Base-by-base conservation (phyloP, 2,329 filamentous ascomycete species). In the Scedosporium boydii region DNA sequence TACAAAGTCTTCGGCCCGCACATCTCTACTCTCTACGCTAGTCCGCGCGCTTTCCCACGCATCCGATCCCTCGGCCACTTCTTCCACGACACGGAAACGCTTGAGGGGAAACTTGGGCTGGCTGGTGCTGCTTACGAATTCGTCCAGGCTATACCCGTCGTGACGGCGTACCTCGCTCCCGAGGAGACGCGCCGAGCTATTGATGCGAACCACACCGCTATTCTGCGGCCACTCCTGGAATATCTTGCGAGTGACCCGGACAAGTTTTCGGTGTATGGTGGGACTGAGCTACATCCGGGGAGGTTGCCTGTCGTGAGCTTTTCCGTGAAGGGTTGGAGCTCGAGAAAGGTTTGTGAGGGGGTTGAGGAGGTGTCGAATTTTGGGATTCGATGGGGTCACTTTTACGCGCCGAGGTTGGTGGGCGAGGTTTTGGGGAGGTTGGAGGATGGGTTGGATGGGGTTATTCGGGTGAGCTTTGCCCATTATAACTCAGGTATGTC, bases 1-100 rank as follows among this genome's bases (percentile, higher is more conserved):
- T 93, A 93, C 75, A 93, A 93, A 71, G 84, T 92, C 1, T 93
- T 89, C 69, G 90, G 89, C 0, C 89, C 90, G 1, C 90, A 93
- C 67, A 79, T 92, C 1, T 81, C 88, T 0, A 82, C 87, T 65
- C 76, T 93, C 1, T 93, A 91, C 69, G 87, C 82, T 4, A 83
- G 83, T 26, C 76, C 77, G 4, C 69, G 72, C 0, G 85, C 84
- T 0, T 84, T 88, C 64, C 69, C 80, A 16, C 72, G 80, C 58
- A 76, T 91, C 62, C 74, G 74, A 4, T 82, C 84, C 0, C 67
- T 80, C 0, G 82, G 83, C 0, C 88, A 91, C 69, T 90, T 82
- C 75, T 91, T 91, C 78, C 90, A 89, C 68, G 73, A 79, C 0
- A 71, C 75, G 2, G 73, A 77, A 5, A 85, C 83, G 0, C 76